Evolutionary conservation across 169 alveolate species (phyloP).

Genomic region (Eimeria maxima): DNA sequence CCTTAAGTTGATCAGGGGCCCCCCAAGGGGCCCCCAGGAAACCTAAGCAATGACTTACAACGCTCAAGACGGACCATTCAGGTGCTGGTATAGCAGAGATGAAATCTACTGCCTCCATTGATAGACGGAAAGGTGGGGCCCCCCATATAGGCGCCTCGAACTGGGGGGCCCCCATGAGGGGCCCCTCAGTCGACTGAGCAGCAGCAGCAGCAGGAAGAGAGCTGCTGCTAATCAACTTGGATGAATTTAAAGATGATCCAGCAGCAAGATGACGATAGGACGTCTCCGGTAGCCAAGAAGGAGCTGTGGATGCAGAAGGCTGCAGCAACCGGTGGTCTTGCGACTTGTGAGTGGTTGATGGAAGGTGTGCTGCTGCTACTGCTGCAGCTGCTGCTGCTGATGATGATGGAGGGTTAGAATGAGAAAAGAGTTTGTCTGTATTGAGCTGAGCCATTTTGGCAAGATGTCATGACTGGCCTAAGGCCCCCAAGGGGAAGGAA

Average conservation of each 20-base stretch:
- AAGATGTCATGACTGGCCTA: background rate
- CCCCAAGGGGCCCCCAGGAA: constrained; percentile 2
- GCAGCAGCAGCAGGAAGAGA: no score
- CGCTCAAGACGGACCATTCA: background rate
- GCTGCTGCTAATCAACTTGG: background rate
- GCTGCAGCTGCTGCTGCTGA: constrained; percentile 50
- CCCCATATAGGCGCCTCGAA: background rate
- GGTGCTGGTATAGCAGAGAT: background rate
- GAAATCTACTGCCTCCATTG: background rate
- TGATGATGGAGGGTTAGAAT: background rate
- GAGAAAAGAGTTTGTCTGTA: background rate
- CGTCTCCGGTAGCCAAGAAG: background rate
- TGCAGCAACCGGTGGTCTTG: background rate
- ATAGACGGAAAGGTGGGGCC: background rate
- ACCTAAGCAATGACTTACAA: background rate
- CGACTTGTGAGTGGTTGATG: background rate
- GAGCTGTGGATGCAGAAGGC: background rate
- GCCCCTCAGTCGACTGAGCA: background rate
- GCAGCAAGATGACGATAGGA: background rate
- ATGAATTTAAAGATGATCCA: background rate
- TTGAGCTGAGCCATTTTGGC: background rate
- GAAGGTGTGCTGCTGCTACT: constrained; percentile 1
- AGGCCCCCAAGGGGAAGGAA: background rate
- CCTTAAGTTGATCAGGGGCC: background rate
- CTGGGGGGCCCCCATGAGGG: constrained; percentile 32